Evolutionary conservation across 306 rosid species (phyloP).

Genomic region (Trifolium pratense): DNA sequence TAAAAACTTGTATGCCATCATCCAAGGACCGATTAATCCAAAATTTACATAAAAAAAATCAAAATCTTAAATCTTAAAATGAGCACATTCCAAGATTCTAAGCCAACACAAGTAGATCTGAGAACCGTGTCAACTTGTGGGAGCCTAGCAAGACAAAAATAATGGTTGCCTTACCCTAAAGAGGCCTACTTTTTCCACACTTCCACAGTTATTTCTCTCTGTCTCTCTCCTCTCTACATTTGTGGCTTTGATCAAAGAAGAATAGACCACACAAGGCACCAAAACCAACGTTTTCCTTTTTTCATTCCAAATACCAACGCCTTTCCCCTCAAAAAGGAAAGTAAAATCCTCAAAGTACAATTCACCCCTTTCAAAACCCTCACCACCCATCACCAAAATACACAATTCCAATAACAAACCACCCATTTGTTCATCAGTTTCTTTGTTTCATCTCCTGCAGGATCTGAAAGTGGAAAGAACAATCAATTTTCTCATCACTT

Average conservation of each 20-base stretch:
- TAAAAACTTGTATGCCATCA: too few relatives aligned
- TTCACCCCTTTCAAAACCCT: background rate
- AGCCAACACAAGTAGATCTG: too few relatives aligned
- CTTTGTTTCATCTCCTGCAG: constrained; percentile 10
- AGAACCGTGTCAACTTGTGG: background rate
- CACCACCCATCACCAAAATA: background rate
- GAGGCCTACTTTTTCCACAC: constrained; percentile 26
- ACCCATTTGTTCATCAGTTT: background rate
- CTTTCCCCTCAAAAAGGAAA: constrained; percentile 48
- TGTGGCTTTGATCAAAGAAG: constrained; percentile 48
- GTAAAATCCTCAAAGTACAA: constrained; percentile 41
- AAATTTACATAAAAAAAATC: too few relatives aligned
- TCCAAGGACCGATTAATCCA: too few relatives aligned
- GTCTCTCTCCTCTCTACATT: constrained; percentile 35
- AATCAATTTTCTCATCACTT: constrained; percentile 7
- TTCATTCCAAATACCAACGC: constrained; percentile 11
- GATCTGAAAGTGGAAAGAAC: constrained; percentile 42
- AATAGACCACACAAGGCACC: constrained; percentile 16
- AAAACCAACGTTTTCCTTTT: constrained; percentile 18
- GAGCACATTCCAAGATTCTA: too few relatives aligned
- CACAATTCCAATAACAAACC: background rate
- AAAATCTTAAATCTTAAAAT: too few relatives aligned
- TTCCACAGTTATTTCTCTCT: too few relatives aligned
- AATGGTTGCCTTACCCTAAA: constrained; percentile 45
- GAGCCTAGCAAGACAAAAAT: constrained; percentile 6